phyloP scores from a whole-genome alignment of 345 rosid genomes.

The Angophora floribunda region DNA sequence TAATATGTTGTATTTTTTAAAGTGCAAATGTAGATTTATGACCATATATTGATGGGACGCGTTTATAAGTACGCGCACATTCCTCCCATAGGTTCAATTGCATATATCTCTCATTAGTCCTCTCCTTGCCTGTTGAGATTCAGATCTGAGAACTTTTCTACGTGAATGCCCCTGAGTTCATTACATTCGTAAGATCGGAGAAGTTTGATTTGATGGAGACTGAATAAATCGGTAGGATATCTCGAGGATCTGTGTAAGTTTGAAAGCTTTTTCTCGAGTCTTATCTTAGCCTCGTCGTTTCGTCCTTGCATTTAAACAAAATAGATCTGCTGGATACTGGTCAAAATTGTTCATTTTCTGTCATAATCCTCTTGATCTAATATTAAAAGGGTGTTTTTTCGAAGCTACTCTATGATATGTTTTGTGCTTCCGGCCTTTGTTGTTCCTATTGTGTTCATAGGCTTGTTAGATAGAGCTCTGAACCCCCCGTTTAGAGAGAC shows the following conservation, averaged over 20 bases:
- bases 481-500: not conserved
- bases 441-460: not conserved
- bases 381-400: not conserved
- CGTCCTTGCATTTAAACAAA: not conserved
- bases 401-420: not conserved
- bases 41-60: not conserved
- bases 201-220: not conserved
- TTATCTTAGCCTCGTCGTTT: not conserved
- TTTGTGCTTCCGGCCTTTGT: not conserved
- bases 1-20: not conserved
- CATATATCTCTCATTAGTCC: not conserved
- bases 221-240: not conserved
- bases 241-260: not conserved
- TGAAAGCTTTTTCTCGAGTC: not conserved
- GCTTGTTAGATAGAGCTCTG: not conserved
- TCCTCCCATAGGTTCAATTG: not conserved
- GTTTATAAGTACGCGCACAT: not conserved
- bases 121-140: not conserved
- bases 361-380: not conserved
- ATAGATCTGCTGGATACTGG: not conserved
- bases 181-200: not conserved
- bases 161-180: not conserved
- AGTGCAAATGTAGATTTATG: not conserved
- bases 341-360: not conserved
- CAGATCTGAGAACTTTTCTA: not conserved